Base-by-base conservation (phyloP, 495 filamentous ascomycete species). In the Jackrogersella multiformis region DNA sequence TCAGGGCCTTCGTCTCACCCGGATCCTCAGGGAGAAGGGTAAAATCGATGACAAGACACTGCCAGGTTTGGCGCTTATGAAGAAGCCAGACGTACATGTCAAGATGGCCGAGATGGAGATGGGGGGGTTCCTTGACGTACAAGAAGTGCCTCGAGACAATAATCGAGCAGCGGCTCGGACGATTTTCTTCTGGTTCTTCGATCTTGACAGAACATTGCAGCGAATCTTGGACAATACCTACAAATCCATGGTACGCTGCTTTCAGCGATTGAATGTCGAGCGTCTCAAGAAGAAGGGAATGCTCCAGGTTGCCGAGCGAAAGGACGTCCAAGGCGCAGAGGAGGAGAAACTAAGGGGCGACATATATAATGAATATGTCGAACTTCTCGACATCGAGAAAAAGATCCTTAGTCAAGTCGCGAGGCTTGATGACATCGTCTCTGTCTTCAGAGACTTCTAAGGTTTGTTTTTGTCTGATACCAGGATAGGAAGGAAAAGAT, bases 41-140 rank as follows among this genome's bases (percentile, higher is more conserved):
- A 96, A 94, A 75, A 80, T 97, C 13, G 94, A 97, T 62, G 95
- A 99, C 74, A 96, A 95, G 72, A 87, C 88, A 36, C 76, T 97
- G 7, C 85, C 88, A 26, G 86, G 87, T 34, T 81, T 92, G 57
- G 89, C 87, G 56, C 82, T 98, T 57, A 85, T 96, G 65, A 87
- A 86, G 21, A 90, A 92, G 71, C 89, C 91, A 53, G 89, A 95
- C 44, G 82, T 97, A 42, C 92, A 94, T 12, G 84, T 89, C 56
- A 88, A 91, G 60, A 87, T 98, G 70, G 85, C 88, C 1, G 85
- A 85, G 57, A 90, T 99, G 84, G 90, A 96, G 63, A 85, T 88
- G 68, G 84, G 86, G 23, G 94, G 95, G 3, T 89, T 94, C 61
- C 84, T 97, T 15, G 90, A 97, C 61, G 81, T 93, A 8, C 96